phyloP scores from a whole-genome alignment of 208 protist genomes.

The Trypanosoma platydactyli region DNA sequence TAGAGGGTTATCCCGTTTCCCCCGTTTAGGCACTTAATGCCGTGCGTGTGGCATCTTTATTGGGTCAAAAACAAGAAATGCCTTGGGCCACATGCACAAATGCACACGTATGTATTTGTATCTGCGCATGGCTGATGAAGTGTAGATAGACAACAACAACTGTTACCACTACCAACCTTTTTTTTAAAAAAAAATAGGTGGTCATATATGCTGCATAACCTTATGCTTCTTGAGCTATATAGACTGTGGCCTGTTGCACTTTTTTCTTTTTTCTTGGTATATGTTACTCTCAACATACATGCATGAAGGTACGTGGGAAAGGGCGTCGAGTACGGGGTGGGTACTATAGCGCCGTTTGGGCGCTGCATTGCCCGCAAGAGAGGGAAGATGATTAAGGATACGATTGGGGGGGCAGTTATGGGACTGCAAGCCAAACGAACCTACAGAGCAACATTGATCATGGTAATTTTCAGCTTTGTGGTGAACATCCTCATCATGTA shows the following conservation, averaged over 20 bases:
- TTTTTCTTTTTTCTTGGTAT: neutral
- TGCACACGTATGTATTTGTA: neutral
- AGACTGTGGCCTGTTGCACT: neutral
- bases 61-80: neutral
- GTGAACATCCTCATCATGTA: slow-evolving; percentile 17
- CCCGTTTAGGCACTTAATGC: neutral
- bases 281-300: neutral
- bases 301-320: neutral
- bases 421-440: neutral
- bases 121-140: too few relatives aligned
- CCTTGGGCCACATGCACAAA: neutral
- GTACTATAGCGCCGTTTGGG: neutral
- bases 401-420: neutral
- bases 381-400: slow-evolving; percentile 4
- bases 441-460: neutral
- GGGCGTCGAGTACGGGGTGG: neutral
- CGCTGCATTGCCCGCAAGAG: too few relatives aligned
- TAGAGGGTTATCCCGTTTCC: slow-evolving; percentile 1
- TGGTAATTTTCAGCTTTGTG: slow-evolving; percentile 11
- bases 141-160: neutral
- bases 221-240: neutral
- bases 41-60: neutral
- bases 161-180: neutral
- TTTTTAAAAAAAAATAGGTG: neutral
- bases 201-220: neutral